These are phyloP conservation scores for Pseudomonodictys pantanalensis DNA, from an alignment of 495 filamentous ascomycete species.

Conservation along the genomic window DNA sequence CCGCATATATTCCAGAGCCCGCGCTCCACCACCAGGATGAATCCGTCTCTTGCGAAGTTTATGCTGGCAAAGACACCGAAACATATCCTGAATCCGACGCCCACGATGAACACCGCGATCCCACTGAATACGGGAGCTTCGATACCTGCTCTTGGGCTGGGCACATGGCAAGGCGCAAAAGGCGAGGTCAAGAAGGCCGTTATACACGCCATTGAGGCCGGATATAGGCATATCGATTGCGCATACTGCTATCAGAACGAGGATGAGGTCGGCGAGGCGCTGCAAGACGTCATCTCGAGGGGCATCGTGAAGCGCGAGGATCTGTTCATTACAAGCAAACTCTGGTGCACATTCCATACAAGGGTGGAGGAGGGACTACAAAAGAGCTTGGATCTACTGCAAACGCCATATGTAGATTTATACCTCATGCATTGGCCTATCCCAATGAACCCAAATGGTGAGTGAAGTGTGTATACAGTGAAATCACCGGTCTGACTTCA, in stretches of 20 bases:
- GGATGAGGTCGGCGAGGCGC: constrained; percentile 50
- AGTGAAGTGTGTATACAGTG: background rate
- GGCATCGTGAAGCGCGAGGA: constrained; percentile 71
- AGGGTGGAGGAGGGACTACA: constrained; percentile 66
- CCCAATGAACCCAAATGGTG: constrained; percentile 73
- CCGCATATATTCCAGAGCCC: constrained; percentile 2
- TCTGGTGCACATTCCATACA: constrained; percentile 76
- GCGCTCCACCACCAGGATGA: constrained; percentile 25
- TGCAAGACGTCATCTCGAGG: constrained; percentile 61
- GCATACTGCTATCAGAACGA: constrained; percentile 49
- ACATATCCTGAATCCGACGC: constrained; percentile 34
- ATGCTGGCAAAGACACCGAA: constrained; percentile 38
- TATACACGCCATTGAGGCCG: constrained; percentile 38
- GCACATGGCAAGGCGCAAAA: constrained; percentile 67
- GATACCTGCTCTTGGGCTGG: constrained; percentile 74
- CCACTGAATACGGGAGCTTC: constrained; percentile 73
- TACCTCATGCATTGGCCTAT: constrained; percentile 82
- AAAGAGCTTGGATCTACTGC: constrained; percentile 66
- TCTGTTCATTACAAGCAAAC: constrained; percentile 78
- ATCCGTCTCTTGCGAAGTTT: constrained; percentile 37
- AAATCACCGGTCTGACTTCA: background rate
- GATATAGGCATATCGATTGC: constrained; percentile 44
- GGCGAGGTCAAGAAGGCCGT: constrained; percentile 53
- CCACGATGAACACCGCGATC: constrained; percentile 47
- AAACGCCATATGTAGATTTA: constrained; percentile 78